phyloP scores from a whole-genome alignment of 176 grass and related monocot genomes.

The Tillandsia fasciculata region DNA sequence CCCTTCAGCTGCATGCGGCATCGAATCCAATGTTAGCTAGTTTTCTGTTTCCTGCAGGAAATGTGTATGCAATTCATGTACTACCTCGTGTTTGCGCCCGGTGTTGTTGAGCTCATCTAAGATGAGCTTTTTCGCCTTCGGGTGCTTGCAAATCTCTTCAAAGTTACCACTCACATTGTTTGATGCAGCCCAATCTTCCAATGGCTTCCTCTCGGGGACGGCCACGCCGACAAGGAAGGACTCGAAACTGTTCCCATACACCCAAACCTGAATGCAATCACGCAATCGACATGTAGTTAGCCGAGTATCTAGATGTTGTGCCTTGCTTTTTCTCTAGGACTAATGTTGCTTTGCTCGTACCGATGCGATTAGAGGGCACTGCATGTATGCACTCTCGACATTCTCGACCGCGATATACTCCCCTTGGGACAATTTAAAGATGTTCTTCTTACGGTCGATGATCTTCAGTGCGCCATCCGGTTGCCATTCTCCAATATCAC shows the following conservation, averaged over 20 bases:
- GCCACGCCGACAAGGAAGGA: conserved; percentile 78
- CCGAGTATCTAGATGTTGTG: background rate
- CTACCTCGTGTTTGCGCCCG: conserved; percentile 61
- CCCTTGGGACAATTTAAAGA: conserved; percentile 93
- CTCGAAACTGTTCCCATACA: conserved; percentile 93
- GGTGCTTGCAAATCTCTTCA: conserved; percentile 49
- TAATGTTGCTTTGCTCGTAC: conserved; percentile 9
- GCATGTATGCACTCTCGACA: conserved; percentile 56
- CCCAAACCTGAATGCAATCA: conserved; percentile 57
- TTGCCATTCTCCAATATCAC: conserved; percentile 97
- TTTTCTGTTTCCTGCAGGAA: background rate
- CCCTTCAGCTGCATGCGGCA: conserved; percentile 50
- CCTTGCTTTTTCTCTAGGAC: background rate
- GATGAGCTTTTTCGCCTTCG: conserved; percentile 53
- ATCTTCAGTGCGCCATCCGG: conserved; percentile 80
- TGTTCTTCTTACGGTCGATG: conserved; percentile 94
- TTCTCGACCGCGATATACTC: conserved; percentile 92
- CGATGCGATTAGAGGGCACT: conserved; percentile 55
- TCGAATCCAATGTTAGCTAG: background rate
- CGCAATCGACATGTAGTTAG: background rate
- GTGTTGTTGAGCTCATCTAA: conserved; percentile 59
- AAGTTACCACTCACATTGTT: conserved; percentile 41
- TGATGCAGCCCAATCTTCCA: conserved; percentile 59
- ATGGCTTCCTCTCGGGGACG: conserved; percentile 63
- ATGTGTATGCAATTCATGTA: background rate